Base-by-base conservation (phyloP, 257 asterid genomes). In the Solanum clarkiae region DNA sequence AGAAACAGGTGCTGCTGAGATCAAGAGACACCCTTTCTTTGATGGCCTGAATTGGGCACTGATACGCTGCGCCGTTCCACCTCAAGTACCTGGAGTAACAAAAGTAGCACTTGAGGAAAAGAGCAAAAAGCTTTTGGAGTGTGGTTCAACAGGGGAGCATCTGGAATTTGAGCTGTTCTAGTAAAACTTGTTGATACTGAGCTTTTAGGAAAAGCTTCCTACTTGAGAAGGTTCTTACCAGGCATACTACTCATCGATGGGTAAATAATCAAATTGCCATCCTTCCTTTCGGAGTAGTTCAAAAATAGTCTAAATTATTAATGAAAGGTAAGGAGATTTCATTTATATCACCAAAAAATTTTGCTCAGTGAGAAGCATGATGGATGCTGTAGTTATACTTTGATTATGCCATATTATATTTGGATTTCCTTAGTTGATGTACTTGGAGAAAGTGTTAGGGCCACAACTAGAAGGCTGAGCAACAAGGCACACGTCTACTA, bases 1-100 rank as follows among this genome's bases (percentile, higher is more conserved):
- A 1, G 93, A 91, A 84, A 93, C 90, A 0, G 97, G 97, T 24
- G 92, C 97, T 51, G 94, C 95, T 4, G 97, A 93, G 94, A 93
- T 93, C 22, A 93, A 93, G 83, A 86, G 90, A 71, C 97, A 93
- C 88, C 92, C 93, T 10, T 93, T 93, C 80, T 93, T 93, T 70
- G 93, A 91, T 66, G 97, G 94, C 65, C 45, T 93, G 82, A 93
- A 93, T 51, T 92, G 95, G 92, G 97, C 97, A 1, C 81, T 93
- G 65, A 93, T 93, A n/a, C 92, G 97, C 42, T 93, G 95, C 44
- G 90, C 92, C 18, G 26, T 84, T 40, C 97, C 97, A 10, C 97
- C 97, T 29, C 92, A 92, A 51, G 85, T 93, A 42, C 97, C 97
- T 2, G 91, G 87, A 68, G 82, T 45, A 51, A 79, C 81, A 29